phyloP scores from a whole-genome alignment of 495 filamentous ascomycete species.

The Aspergillus diversus region DNA sequence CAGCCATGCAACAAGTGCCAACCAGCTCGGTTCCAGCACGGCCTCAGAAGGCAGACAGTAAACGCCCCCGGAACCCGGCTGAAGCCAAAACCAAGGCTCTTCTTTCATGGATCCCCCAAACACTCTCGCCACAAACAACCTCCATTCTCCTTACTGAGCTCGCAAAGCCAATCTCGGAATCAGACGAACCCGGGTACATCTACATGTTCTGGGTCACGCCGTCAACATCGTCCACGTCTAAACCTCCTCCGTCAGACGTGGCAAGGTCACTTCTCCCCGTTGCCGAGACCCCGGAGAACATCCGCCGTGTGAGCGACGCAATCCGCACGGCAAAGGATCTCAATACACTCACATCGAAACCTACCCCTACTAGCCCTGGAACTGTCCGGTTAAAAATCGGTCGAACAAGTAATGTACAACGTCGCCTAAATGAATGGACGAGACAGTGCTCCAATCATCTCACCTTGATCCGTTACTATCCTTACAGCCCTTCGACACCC shows the following conservation, averaged over 20 bases:
- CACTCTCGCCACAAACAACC: slow-evolving; percentile 64
- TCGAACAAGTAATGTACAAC: slow-evolving; percentile 85
- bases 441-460: slow-evolving; percentile 89
- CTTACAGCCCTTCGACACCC: slow-evolving; percentile 67
- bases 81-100: slow-evolving; percentile 50
- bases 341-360: slow-evolving; percentile 42
- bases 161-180: slow-evolving; percentile 74
- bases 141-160: slow-evolving; percentile 72
- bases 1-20: slow-evolving; percentile 18
- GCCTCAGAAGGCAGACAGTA: slow-evolving; percentile 10
- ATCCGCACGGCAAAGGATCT: slow-evolving; percentile 56
- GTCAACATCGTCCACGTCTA: slow-evolving; percentile 44
- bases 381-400: slow-evolving; percentile 90
- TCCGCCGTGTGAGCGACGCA: slow-evolving; percentile 67
- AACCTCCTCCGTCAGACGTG: slow-evolving; percentile 57
- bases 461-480: slow-evolving; percentile 88
- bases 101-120: slow-evolving; percentile 67
- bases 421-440: slow-evolving; percentile 89
- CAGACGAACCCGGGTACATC: slow-evolving; percentile 89
- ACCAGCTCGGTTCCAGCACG: slow-evolving; percentile 1
- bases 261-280: slow-evolving; percentile 62
- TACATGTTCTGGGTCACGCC: slow-evolving; percentile 95
- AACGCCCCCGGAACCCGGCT: slow-evolving; percentile 1
- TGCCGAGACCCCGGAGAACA: slow-evolving; percentile 42
- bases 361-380: slow-evolving; percentile 33